phyloP scores from a whole-genome alignment of 495 filamentous ascomycete genomes.

The Talaromyces wortmannii region DNA sequence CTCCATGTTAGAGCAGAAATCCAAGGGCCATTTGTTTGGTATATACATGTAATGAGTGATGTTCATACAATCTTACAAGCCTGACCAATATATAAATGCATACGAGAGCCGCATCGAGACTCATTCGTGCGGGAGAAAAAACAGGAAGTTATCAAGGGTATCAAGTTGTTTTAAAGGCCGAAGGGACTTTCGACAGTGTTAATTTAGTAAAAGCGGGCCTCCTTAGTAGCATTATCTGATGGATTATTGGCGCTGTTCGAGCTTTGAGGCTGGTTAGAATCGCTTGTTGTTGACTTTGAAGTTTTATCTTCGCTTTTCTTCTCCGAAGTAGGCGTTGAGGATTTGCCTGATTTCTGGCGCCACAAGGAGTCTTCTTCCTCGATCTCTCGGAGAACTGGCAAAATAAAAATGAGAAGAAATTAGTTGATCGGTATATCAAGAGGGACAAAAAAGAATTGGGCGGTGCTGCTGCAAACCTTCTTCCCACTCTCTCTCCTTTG shows the following conservation, averaged over 20 bases:
- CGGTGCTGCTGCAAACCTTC: constrained; percentile 47
- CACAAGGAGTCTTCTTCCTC: constrained; percentile 68
- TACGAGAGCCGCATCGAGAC: too few species aligned
- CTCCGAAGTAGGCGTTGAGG: not conserved
- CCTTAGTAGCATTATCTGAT: too few species aligned
- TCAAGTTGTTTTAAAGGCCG: too few species aligned
- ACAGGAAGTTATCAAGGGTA: too few species aligned
- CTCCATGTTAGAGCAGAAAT: not conserved
- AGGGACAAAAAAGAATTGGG: too few species aligned
- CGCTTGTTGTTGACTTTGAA: not conserved
- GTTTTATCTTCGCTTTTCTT: not conserved
- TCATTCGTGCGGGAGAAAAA: too few species aligned
- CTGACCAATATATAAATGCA: too few species aligned
- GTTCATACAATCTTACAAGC: not conserved
- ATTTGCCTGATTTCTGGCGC: constrained; percentile 27
- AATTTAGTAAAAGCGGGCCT: too few species aligned
- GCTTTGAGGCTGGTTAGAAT: too few species aligned
- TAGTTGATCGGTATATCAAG: not conserved
- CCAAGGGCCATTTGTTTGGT: not conserved
- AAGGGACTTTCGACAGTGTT: too few species aligned
- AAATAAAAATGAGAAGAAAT: constrained; percentile 1
- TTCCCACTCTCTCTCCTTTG: constrained; percentile 81
- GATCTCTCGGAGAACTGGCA: constrained; percentile 68
- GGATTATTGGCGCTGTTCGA: too few species aligned
- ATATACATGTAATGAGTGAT: not conserved